phyloP scores from a whole-genome alignment of 495 filamentous ascomycete genomes.

The Daldinia decipiens region DNA sequence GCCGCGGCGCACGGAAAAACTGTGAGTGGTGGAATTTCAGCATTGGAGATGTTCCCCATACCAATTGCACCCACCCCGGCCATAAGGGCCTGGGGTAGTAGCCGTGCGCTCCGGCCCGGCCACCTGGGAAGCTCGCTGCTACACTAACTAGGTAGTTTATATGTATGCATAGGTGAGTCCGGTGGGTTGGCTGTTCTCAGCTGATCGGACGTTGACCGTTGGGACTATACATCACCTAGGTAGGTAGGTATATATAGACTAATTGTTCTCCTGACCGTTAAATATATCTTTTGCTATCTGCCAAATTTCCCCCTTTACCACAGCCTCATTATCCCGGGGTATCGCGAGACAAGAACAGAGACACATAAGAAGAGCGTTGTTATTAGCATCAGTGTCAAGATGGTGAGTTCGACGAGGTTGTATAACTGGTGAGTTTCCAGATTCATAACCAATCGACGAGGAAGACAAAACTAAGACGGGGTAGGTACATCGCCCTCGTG shows the following conservation, averaged over 20 bases:
- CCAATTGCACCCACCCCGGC: not conserved
- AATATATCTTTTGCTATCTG: not conserved
- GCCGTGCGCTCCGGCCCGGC: not conserved
- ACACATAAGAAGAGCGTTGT: not conserved
- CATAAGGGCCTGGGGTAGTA: slow-evolving; percentile 7
- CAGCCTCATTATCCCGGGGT: not conserved
- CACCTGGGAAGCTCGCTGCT: not conserved
- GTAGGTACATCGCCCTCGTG: slow-evolving; percentile 70
- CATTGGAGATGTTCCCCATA: slow-evolving; percentile 24
- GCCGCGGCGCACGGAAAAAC: slow-evolving; percentile 11
- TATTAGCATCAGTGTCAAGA: slow-evolving; percentile 18
- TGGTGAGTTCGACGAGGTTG: slow-evolving; percentile 47
- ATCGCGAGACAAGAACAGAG: not conserved
- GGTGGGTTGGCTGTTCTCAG: not conserved
- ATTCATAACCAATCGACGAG: not conserved
- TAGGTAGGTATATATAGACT: not conserved
- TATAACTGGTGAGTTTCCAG: slow-evolving; percentile 50
- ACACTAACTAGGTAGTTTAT: not conserved
- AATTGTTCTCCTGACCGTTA: not conserved
- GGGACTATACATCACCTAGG: not conserved
- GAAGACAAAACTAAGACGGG: slow-evolving; percentile 1
- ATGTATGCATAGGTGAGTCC: not conserved
- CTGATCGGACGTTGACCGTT: not conserved
- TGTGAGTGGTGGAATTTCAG: slow-evolving; percentile 37
- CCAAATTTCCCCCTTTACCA: not conserved